These are phyloP conservation scores for Emmonsiellopsis sp. DNA, from an alignment of 2,329 filamentous ascomycete species.

Conservation along the genomic window DNA sequence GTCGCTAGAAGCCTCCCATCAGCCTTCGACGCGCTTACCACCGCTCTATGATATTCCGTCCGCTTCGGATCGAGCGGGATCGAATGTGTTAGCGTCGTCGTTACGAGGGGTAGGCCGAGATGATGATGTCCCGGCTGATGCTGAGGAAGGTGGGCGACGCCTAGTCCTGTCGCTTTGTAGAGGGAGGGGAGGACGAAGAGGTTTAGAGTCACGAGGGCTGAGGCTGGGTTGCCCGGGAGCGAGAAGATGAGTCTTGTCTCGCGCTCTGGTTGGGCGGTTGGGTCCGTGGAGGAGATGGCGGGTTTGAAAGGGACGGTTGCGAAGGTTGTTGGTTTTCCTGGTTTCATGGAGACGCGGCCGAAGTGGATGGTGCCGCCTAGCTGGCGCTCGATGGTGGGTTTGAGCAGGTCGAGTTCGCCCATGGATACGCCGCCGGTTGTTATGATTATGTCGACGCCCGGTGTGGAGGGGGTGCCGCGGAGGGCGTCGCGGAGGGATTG, in stretches of 20 bases:
- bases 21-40: constrained; percentile 51
- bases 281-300: constrained; percentile 24
- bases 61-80: constrained; percentile 65
- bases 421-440: constrained; percentile 94
- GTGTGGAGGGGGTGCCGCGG: constrained; percentile 35
- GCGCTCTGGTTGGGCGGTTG: constrained; percentile 41
- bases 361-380: constrained; percentile 93
- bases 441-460: constrained; percentile 66
- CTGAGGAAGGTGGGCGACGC: constrained; percentile 33
- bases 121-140: constrained; percentile 52
- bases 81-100: constrained; percentile 62
- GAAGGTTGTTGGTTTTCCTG: constrained; percentile 94
- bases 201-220: constrained; percentile 85
- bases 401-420: constrained; percentile 94
- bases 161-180: constrained; percentile 64
- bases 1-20: constrained; percentile 64
- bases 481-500: constrained; percentile 66
- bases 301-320: constrained; percentile 67
- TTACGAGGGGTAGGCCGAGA: constrained; percentile 61
- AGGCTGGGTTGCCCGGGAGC: constrained; percentile 87
- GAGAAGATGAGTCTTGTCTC: constrained; percentile 71
- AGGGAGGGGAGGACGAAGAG: constrained; percentile 86
- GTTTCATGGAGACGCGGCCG: constrained; percentile 94
- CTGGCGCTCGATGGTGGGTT: constrained; percentile 85
- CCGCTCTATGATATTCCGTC: constrained; percentile 82